Evolutionary conservation across 352 stramenopile genomes (phyloP).

Genomic region (Pythium apleroticum): DNA sequence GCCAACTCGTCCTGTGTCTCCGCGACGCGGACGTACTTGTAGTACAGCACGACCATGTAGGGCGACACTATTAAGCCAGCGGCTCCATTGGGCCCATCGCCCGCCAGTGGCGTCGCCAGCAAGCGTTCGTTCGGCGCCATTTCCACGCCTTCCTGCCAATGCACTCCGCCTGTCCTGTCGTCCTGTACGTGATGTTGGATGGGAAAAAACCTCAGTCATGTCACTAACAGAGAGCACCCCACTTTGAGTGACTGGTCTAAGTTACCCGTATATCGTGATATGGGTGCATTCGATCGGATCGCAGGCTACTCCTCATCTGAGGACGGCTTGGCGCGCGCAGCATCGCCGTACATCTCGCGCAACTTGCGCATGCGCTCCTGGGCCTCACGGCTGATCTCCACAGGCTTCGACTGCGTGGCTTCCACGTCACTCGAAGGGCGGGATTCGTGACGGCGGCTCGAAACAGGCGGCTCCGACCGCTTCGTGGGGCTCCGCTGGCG

Average conservation of each 20-base stretch:
- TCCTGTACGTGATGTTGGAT: not conserved
- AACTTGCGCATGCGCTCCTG: constrained; percentile 72
- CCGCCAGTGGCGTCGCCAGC: constrained; percentile 31
- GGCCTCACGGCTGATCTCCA: constrained; percentile 37
- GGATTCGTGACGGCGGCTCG: constrained; percentile 4
- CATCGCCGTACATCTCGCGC: constrained; percentile 81
- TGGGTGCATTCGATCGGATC: constrained; percentile 9
- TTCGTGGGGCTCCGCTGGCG: constrained; percentile 68
- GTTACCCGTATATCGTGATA: constrained; percentile 18
- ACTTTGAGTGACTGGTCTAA: constrained; percentile 1
- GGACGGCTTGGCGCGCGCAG: constrained; percentile 30
- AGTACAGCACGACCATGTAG: constrained; percentile 79
- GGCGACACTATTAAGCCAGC: constrained; percentile 16
- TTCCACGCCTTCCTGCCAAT: constrained; percentile 2
- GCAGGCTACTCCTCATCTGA: constrained; percentile 18
- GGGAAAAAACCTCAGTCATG: not conserved
- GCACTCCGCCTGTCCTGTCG: not conserved
- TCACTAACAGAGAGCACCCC: constrained; percentile 8
- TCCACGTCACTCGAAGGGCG: not conserved
- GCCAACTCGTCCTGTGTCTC: constrained; percentile 39
- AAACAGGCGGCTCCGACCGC: constrained; percentile 42
- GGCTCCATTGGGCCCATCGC: constrained; percentile 16
- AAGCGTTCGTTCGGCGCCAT: constrained; percentile 37
- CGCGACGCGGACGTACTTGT: constrained; percentile 79
- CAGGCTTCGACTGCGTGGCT: constrained; percentile 9